Conservation (phyloP, 345 rosid genomes). For the Eucalyptus globulus region DNA sequence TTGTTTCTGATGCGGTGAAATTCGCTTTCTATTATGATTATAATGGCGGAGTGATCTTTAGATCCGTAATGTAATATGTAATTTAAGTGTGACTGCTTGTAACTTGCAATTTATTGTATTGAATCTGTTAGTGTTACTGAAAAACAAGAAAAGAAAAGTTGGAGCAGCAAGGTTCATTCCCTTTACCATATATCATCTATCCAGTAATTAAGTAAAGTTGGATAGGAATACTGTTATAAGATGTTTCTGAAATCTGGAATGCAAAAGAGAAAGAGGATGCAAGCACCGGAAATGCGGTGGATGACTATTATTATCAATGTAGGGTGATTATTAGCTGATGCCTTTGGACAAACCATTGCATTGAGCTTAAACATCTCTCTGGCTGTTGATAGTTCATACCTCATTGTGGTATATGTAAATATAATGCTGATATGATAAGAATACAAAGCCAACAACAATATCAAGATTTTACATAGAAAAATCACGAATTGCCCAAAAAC, state of each 20-base stretch:
- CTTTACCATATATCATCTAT: background rate
- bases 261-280: background rate
- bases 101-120: background rate
- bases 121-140: background rate
- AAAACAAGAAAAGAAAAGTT: background rate
- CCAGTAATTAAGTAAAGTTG: background rate
- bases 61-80: background rate
- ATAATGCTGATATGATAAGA: too few species aligned
- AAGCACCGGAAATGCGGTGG: background rate
- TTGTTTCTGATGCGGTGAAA: background rate
- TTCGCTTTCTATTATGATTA: background rate
- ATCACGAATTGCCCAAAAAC: too few species aligned
- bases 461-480: too few species aligned
- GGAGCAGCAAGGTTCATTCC: background rate
- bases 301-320: background rate
- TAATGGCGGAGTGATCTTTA: background rate
- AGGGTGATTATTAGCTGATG: background rate
- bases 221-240: background rate
- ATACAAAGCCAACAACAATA: too few species aligned
- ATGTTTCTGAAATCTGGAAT: background rate
- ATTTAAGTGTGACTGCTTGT: background rate
- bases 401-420: background rate
- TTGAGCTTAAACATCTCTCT: background rate
- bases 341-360: background rate
- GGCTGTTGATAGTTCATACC: background rate